Conservation (phyloP, 2,329 filamentous ascomycete genomes). For the Cladosporium sphaerospermum region DNA sequence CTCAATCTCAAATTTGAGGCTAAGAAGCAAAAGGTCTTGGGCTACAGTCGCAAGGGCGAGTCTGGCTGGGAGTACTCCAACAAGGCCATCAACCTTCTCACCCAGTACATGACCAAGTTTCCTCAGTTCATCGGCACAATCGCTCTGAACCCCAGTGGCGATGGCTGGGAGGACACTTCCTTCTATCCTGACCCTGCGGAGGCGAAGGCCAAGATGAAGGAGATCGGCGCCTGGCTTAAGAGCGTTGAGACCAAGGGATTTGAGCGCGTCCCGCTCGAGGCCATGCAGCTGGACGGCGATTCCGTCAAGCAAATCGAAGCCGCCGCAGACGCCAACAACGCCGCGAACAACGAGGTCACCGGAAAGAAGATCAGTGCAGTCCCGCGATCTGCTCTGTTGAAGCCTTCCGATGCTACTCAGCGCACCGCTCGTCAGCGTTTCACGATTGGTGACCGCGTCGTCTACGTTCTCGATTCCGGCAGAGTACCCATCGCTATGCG, state of each 20-base stretch:
- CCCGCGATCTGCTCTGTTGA: constrained; percentile 79
- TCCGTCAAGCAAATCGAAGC: constrained; percentile 75
- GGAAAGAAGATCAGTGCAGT: constrained; percentile 71
- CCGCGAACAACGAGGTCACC: constrained; percentile 39
- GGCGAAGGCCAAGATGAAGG: constrained; percentile 77
- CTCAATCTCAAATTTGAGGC: constrained; percentile 96
- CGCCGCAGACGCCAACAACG: constrained; percentile 60
- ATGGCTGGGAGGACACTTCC: constrained; percentile 76
- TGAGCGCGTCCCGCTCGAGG: constrained; percentile 91
- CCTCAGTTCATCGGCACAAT: constrained; percentile 92
- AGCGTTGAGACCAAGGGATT: constrained; percentile 84
- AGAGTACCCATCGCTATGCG: constrained; percentile 89
- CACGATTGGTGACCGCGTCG: constrained; percentile 77
- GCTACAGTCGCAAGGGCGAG: constrained; percentile 80
- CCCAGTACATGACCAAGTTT: constrained; percentile 87
- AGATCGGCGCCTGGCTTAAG: constrained; percentile 91
- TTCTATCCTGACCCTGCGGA: constrained; percentile 69
- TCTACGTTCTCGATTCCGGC: constrained; percentile 87
- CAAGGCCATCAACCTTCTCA: constrained; percentile 72
- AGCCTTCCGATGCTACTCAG: constrained; percentile 93
- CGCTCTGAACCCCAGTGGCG: constrained; percentile 75
- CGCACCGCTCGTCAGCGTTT: constrained; percentile 81
- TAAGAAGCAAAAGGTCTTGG: constrained; percentile 90
- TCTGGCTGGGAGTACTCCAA: constrained; percentile 95
- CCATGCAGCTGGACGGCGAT: constrained; percentile 90